Evolutionary conservation across 495 filamentous ascomycete species (phyloP).

Genomic region (Tuber brumale): DNA sequence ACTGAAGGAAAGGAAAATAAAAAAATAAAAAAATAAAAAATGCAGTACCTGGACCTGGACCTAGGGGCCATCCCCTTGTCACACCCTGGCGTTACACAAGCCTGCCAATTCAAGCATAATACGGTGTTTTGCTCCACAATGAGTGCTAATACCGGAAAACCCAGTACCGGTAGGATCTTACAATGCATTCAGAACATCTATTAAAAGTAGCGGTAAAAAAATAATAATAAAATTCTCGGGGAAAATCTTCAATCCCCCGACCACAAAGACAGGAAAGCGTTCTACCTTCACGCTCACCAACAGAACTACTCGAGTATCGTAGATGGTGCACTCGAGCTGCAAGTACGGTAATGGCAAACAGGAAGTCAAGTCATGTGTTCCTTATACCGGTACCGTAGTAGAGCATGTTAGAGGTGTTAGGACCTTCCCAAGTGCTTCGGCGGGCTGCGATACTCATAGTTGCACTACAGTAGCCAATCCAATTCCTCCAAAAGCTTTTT

Average conservation of each 20-base stretch:
- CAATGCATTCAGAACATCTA: background rate
- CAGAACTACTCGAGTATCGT: too few relatives aligned
- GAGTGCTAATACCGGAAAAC: background rate
- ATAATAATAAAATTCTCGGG: background rate
- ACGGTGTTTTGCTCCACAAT: background rate
- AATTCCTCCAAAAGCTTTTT: background rate
- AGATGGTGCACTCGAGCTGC: too few relatives aligned
- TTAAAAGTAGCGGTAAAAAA: too few relatives aligned
- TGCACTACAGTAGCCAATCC: too few relatives aligned
- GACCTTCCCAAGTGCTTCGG: background rate
- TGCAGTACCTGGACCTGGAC: background rate
- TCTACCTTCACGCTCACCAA: background rate
- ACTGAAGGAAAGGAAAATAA: background rate
- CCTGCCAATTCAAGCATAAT: background rate
- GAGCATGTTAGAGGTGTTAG: background rate
- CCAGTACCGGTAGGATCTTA: background rate
- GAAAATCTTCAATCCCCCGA: background rate
- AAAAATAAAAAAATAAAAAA: background rate
- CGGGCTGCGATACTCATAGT: background rate
- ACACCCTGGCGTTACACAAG: background rate
- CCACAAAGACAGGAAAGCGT: background rate
- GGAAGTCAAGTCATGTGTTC: background rate
- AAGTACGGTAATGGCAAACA: background rate
- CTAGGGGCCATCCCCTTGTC: background rate
- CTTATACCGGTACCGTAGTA: background rate